phyloP scores from a whole-genome alignment of 176 grass and related monocot species.

The Rhipidocladum racemiflorum region DNA sequence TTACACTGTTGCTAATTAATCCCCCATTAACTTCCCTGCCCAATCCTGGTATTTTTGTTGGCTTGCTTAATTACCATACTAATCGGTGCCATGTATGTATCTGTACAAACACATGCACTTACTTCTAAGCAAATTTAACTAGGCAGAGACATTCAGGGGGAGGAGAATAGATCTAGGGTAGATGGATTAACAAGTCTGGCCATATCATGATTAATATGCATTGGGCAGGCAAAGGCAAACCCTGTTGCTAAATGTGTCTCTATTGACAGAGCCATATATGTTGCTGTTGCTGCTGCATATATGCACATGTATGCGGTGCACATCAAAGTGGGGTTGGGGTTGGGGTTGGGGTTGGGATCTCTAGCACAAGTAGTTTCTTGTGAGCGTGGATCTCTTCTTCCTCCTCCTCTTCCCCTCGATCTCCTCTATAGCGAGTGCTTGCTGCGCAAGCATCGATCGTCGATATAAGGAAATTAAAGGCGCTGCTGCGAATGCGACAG shows the following conservation, averaged over 20 bases:
- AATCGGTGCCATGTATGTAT: neutral
- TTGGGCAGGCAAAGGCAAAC: neutral
- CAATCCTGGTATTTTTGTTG: neutral
- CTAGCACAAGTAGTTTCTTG: constrained; percentile 42
- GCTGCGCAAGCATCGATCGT: constrained; percentile 42
- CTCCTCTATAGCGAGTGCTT: constrained; percentile 12
- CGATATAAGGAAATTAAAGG: constrained; percentile 5
- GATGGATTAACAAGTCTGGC: neutral
- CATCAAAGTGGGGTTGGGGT: constrained; percentile 23
- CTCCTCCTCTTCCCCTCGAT: neutral
- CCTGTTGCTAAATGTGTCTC: constrained; percentile 6
- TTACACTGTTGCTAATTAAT: neutral
- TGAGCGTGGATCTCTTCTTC: constrained; percentile 43
- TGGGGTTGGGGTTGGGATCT: constrained; percentile 13
- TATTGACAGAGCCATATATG: constrained; percentile 28
- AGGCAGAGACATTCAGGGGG: neutral
- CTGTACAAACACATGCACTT: constrained; percentile 6
- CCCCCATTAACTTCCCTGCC: neutral
- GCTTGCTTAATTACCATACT: constrained; percentile 2
- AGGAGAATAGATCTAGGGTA: no score
- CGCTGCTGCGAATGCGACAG: constrained; percentile 33
- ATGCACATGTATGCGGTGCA: neutral
- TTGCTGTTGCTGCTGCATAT: constrained; percentile 6
- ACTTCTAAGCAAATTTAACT: constrained; percentile 34
- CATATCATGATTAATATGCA: neutral